Evolutionary conservation across 2,329 filamentous ascomycete species (phyloP).

Genomic region (Claviceps monticola): DNA sequence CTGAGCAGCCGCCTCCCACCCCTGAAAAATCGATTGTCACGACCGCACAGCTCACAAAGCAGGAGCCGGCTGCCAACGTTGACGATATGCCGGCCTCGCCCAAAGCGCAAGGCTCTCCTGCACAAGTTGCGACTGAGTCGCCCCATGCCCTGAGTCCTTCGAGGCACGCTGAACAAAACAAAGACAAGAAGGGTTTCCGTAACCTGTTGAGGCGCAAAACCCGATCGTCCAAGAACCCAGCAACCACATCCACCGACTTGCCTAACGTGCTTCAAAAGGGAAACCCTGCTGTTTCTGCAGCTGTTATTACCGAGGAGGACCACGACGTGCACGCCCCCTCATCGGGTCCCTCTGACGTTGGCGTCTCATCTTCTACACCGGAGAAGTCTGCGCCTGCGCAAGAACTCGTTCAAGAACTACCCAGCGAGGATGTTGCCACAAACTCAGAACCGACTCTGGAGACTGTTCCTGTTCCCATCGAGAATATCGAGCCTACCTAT

Average conservation of each 20-base stretch:
- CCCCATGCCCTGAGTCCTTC: slow-evolving; percentile 19
- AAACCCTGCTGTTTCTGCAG: slow-evolving; percentile 12
- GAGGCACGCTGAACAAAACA: slow-evolving; percentile 31
- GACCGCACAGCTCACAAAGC: background rate
- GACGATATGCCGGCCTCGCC: slow-evolving; percentile 12
- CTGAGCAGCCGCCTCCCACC: background rate
- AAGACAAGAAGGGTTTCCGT: slow-evolving; percentile 38
- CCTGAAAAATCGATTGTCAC: background rate
- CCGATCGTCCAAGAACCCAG: slow-evolving; percentile 40
- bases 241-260: slow-evolving; percentile 37
- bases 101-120: slow-evolving; percentile 6
- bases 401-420: background rate
- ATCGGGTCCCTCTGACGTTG: background rate
- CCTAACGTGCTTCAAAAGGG: slow-evolving; percentile 35
- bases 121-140: background rate
- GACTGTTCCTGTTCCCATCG: background rate
- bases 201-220: slow-evolving; percentile 56
- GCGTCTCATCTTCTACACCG: background rate
- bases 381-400: background rate
- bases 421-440: background rate
- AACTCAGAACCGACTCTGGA: background rate
- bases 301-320: background rate
- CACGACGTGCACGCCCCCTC: background rate
- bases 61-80: background rate
- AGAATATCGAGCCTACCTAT: slow-evolving; percentile 10